Conservation (phyloP, 495 filamentous ascomycete species). For the Daldinia childiae region DNA sequence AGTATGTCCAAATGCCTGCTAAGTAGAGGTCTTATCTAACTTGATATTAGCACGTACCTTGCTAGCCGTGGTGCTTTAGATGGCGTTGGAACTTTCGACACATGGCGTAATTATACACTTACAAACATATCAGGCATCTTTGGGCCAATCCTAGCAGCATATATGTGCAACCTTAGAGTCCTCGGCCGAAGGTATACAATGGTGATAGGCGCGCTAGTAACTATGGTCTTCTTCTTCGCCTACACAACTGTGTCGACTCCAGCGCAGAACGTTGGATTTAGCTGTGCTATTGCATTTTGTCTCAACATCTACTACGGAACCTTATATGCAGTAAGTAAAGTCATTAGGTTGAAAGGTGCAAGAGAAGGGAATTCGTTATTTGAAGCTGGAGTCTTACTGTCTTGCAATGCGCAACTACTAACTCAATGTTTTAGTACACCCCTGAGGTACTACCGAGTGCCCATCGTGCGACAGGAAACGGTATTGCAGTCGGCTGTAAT, state of each 20-base stretch:
- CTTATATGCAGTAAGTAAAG: constrained; percentile 63
- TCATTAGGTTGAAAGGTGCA: constrained; percentile 13
- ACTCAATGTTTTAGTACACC: constrained; percentile 49
- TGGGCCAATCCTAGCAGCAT: constrained; percentile 71
- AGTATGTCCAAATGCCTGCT: constrained; percentile 38
- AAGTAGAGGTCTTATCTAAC: constrained; percentile 48
- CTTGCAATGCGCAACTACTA: background rate
- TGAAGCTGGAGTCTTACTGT: background rate
- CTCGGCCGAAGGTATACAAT: constrained; percentile 73
- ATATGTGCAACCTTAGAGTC: constrained; percentile 65
- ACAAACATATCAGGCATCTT: constrained; percentile 71
- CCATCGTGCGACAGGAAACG: constrained; percentile 75
- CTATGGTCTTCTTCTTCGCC: constrained; percentile 73
- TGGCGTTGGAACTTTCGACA: constrained; percentile 59
- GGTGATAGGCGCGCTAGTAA: constrained; percentile 68
- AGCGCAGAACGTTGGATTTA: constrained; percentile 70
- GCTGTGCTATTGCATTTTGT: constrained; percentile 71
- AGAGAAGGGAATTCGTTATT: background rate
- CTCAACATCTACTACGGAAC: constrained; percentile 79
- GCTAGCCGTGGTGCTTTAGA: constrained; percentile 48
- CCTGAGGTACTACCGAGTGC: constrained; percentile 71
- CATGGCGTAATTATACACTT: constrained; percentile 78
- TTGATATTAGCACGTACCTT: constrained; percentile 51
- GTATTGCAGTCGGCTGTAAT: constrained; percentile 73
- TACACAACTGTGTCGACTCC: constrained; percentile 70